Evolutionary conservation across 495 filamentous ascomycete species (phyloP), one percentile per base, ranked within the genome.

Genomic region (Xylaria palmicola): DNA sequence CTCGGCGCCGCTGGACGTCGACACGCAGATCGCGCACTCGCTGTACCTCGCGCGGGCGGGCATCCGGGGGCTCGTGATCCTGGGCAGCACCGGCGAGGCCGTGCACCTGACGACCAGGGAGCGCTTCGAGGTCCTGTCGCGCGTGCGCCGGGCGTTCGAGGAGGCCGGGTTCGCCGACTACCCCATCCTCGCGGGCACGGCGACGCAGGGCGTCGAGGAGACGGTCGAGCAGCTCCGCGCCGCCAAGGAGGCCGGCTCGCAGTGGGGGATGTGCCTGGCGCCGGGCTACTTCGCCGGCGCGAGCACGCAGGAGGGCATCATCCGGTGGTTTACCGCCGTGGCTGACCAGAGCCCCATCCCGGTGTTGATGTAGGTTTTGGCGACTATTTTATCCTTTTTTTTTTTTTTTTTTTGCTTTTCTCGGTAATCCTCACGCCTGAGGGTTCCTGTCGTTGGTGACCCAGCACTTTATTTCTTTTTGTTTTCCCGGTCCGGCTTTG

Each of bases 61-160:
- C 39, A 83, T 90, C 70, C 78, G 72, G 17, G 88, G 88, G 10
- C 75, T 90, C 17, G 85, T 89, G 2, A 74, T 90, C 8, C 79
- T 91, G 17, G 88, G 88, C 7, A 83, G 78, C 37, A 90, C 86
- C 0, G 88, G 88, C 55, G 88, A 91, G 68, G 87, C 87, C 0
- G 77, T 90, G 6, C 86, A 89, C 68, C 73, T 90, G 6, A 77
- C 85, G 0, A 76, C 77, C n/a, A 44, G 69, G 19, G 88, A 91
- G 62, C 84, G 87, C 17, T 77, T 68, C 51, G 68, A 77, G 13
- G 75, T 90, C n/a, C 68, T 90, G 20, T 69, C 74, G 4, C 71
- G 73, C 26, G 81, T 88, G 1, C 78, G 85, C 24, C 67, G 75
- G 48, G 78, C 78, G 17, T 74, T 88, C 26, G 78, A 83, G 30